Conservation (phyloP, 139 green algal species). For the Micromonas pusilla region DNA sequence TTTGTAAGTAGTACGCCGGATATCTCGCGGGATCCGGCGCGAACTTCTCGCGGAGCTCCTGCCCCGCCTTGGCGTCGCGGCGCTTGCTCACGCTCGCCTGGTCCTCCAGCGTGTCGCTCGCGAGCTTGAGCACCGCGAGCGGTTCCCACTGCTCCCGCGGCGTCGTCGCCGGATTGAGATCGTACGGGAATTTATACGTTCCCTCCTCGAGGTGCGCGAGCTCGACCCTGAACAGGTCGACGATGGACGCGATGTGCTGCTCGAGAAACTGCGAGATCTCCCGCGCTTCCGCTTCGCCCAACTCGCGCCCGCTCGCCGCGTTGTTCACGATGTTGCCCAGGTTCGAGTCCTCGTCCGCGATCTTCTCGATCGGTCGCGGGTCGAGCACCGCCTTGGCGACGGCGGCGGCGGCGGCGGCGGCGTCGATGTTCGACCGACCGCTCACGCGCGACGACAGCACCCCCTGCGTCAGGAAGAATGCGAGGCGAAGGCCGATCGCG, state of each 20-base stretch:
- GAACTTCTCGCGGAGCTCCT: conserved; percentile 11
- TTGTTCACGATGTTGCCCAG: background rate
- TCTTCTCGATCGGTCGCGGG: background rate
- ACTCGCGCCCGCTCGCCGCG: background rate
- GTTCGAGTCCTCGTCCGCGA: background rate
- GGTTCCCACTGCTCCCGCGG: conserved; percentile 6
- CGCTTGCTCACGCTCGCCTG: background rate
- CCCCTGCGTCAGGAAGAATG: conserved; percentile 16
- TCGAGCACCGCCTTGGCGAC: background rate
- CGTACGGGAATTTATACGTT: conserved; percentile 25
- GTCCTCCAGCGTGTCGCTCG: background rate
- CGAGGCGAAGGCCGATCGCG: background rate
- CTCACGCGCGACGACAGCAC: background rate
- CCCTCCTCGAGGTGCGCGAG: conserved; percentile 11
- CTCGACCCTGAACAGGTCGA: conserved; percentile 11
- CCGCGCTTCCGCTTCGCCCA: background rate
- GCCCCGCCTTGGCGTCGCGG: background rate
- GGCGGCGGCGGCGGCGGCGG: background rate
- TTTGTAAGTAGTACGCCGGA: conserved; percentile 72
- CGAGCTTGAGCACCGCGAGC: background rate
- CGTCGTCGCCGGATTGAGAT: conserved; percentile 5
- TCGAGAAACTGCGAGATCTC: conserved; percentile 7
- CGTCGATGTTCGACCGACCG: background rate
- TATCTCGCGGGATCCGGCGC: conserved; percentile 45
- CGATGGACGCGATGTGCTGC: background rate